Conservation (phyloP, 2,329 filamentous ascomycete species). For the Westerdykella ornata region DNA sequence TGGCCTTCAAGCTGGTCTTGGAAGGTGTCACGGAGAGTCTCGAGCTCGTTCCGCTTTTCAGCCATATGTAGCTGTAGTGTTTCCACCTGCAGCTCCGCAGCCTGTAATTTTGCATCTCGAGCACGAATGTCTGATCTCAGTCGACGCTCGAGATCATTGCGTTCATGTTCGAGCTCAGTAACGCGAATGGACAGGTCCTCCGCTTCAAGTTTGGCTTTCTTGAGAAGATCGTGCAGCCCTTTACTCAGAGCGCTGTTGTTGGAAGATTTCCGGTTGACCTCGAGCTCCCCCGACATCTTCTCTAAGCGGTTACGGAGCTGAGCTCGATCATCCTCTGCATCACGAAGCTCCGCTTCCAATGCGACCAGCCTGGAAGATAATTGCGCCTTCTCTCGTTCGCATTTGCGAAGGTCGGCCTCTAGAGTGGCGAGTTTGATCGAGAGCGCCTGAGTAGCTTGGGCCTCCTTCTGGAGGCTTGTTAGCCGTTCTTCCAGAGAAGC, state of each 20-base stretch:
- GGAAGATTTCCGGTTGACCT: constrained; percentile 48
- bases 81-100: constrained; percentile 49
- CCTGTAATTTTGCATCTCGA: constrained; percentile 21
- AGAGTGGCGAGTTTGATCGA: constrained; percentile 47
- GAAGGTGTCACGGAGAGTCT: constrained; percentile 29
- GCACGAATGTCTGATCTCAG: constrained; percentile 11
- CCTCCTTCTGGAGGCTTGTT: constrained; percentile 30
- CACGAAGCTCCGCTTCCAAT: constrained; percentile 34
- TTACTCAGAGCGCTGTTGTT: constrained; percentile 43
- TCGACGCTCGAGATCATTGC: constrained; percentile 11
- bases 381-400: constrained; percentile 34
- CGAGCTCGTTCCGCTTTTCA: constrained; percentile 49
- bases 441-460: constrained; percentile 36
- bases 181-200: constrained; percentile 44
- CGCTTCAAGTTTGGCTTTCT: constrained; percentile 56
- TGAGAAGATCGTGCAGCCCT: constrained; percentile 55
- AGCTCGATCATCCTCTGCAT: constrained; percentile 28
- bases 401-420: constrained; percentile 28
- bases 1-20: constrained; percentile 11
- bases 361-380: constrained; percentile 29
- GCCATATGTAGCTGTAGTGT: constrained; percentile 62
- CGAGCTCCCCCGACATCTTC: constrained; percentile 53
- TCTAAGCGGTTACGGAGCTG: constrained; percentile 49
- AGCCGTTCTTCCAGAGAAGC: constrained; percentile 55
- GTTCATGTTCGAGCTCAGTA: constrained; percentile 12